Base-by-base conservation (phyloP, 2,329 filamentous ascomycete genomes). In the Colletotrichum theobromicola region DNA sequence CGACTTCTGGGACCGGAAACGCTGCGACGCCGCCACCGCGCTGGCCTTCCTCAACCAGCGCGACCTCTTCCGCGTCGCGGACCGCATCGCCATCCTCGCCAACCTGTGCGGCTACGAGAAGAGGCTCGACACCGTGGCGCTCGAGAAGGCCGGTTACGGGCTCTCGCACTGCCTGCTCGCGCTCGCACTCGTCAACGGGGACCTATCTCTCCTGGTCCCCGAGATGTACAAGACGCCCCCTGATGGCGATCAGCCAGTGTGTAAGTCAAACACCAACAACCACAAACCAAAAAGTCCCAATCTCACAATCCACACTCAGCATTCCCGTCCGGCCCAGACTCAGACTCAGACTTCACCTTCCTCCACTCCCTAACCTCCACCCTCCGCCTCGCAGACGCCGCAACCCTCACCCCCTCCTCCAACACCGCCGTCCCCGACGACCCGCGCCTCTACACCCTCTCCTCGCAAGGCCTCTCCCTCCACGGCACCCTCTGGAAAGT, bases 191-290 rank as follows among this genome's bases (percentile, higher is more conserved):
- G 10, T 60, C 18, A 60, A 60, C 57, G 57, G 57, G 18, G 57
- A 60, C 4, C 3, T 60, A 8, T 60, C 57, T 2, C 9, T 60
- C 8, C 28, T 60, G 6, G 15, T 32, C 1, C 57, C 57, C 0
- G 57, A 60, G 18, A 30, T 60, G 57, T 60, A 60, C 5, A 60
- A 60, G 18, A 28, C 28, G 0, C 57, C 28, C n/a, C n/a, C n/a
- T n/a, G n/a, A n/a, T 0, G 16, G 4, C 0, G 28, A 8, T 0
- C 9, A 5, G 8, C 6, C 57, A 0, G 0, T 21, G 18, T 13
- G 57, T 60, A 60, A 60, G 57, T 60, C 24, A 60, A n/a, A 60
- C 6, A 21, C 24, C 26, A 2, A n/a, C 18, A 4, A 60, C 18
- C 15, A n/a, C 6, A 60, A 3, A 12, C 2, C 12, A 21, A 16